These are phyloP conservation scores for Neurospora sp. DNA, from an alignment of 495 filamentous ascomycete genomes.

Conservation along the genomic window DNA sequence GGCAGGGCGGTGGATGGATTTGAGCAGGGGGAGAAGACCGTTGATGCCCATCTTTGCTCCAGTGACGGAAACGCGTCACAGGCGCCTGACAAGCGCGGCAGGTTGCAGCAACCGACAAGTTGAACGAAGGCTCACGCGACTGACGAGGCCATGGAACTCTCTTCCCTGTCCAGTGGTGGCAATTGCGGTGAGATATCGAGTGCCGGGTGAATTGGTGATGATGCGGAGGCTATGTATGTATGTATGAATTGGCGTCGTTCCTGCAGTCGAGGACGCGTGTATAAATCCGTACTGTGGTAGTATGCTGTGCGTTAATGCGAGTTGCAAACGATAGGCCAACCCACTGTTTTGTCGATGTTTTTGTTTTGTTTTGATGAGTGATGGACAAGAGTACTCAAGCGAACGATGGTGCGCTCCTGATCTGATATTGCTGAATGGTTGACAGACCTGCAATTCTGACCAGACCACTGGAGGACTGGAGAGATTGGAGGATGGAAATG, in stretches of 20 bases:
- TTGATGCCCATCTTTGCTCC: slow-evolving; percentile 20
- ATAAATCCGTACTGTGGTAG: not conserved
- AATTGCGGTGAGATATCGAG: slow-evolving; percentile 5
- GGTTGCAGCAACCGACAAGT: not conserved
- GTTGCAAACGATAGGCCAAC: not conserved
- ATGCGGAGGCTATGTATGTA: not conserved
- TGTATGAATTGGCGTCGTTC: not conserved
- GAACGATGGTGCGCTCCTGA: not conserved
- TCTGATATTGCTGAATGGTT: not conserved
- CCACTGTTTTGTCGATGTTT: not conserved
- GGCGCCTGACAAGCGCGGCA: not conserved
- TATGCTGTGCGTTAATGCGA: not conserved
- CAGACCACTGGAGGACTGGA: not conserved
- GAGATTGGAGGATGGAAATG: not conserved
- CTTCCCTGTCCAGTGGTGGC: not conserved
- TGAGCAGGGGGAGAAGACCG: slow-evolving; percentile 82
- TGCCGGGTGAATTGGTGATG: not conserved
- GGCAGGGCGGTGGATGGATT: slow-evolving; percentile 86
- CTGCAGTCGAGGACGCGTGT: not conserved
- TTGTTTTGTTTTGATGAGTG: not conserved
- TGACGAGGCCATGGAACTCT: not conserved
- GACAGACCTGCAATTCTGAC: not conserved
- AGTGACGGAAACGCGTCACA: not conserved
- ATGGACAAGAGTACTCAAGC: not conserved
- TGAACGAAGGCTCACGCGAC: not conserved